Conservation (phyloP, 768 basidiomycete genomes). For the Holtermannia corniformis region DNA sequence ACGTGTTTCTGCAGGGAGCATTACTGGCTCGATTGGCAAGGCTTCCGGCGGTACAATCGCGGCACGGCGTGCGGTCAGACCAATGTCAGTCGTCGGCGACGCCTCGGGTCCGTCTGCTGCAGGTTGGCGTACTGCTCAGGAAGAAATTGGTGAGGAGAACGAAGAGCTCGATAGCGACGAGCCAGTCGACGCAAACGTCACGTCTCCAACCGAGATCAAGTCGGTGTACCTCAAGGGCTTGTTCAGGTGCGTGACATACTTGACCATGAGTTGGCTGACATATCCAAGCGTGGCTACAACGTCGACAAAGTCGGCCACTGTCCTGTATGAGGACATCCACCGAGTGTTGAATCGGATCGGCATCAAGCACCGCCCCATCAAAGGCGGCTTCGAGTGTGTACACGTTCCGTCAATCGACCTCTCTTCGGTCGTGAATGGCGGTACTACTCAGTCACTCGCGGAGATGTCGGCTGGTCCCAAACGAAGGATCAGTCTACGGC, state of each 20-base stretch:
- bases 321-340: constrained; percentile 74
- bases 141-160: constrained; percentile 40
- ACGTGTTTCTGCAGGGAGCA: constrained; percentile 31
- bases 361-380: constrained; percentile 83
- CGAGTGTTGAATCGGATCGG: constrained; percentile 88
- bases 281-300: constrained; percentile 77
- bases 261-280: background rate
- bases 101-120: background rate
- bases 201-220: constrained; percentile 55
- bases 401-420: constrained; percentile 91
- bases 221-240: constrained; percentile 92
- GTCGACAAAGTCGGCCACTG: constrained; percentile 70
- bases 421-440: constrained; percentile 50
- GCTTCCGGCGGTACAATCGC: background rate
- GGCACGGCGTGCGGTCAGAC: background rate
- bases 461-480: background rate
- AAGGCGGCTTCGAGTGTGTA: constrained; percentile 89
- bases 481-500: constrained; percentile 8
- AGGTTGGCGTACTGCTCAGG: constrained; percentile 17
- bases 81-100: background rate
- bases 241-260: constrained; percentile 57
- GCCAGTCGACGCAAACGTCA: constrained; percentile 5
- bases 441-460: background rate
- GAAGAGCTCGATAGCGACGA: constrained; percentile 18
- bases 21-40: constrained; percentile 21